Evolutionary conservation across 257 asterid genomes (phyloP), one percentile per base, ranked within the genome.

Genomic region (Thymus quinquecostatus): DNA sequence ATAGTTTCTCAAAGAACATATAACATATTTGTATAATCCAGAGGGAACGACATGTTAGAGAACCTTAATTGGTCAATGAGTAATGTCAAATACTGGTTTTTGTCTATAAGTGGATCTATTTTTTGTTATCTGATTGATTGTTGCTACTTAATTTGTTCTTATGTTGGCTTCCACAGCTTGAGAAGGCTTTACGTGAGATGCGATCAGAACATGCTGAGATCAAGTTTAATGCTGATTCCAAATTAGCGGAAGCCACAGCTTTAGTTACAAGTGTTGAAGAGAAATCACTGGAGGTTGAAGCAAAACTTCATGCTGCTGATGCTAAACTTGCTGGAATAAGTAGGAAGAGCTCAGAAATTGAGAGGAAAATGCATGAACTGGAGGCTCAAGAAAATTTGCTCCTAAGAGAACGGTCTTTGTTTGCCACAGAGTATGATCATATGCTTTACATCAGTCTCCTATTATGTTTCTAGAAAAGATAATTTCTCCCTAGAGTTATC

Each of bases 321-420:
- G 89, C 96, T 69, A 92, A 90, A 82, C 86, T 88, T 81, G 98
- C 99, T 56, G 99, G 92, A 79, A 86, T 89, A 77, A 87, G 86
- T 81, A 86, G 95, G 79, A 92, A 90, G 86, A 82, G 84, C 79
- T 83, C 96, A 41, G 99, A 90, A 78, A 64, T 90, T 33, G 97
- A 95, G 77, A 87, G 93, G 85, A 95, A 81, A 78, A 78, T 79
- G 66, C 83, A 84, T 34, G 97, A 87, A 66, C 68, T 92, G 78
- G 89, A 80, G 62, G 80, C 88, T 74, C 97, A 90, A 80, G 99
- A 95, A 80, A 88, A 83, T 76, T 60, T 88, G 21, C 89, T 92
- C 70, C 88, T 91, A 72, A 82, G 95, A 63, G 97, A 92, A 36
- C 90, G 95, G 58, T 77, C 88, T 64, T 86, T 84, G 69, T 92